Evolutionary conservation across 1,284 basidiomycete genomes (phyloP).

Genomic region (Xerocomus amazonicus): DNA sequence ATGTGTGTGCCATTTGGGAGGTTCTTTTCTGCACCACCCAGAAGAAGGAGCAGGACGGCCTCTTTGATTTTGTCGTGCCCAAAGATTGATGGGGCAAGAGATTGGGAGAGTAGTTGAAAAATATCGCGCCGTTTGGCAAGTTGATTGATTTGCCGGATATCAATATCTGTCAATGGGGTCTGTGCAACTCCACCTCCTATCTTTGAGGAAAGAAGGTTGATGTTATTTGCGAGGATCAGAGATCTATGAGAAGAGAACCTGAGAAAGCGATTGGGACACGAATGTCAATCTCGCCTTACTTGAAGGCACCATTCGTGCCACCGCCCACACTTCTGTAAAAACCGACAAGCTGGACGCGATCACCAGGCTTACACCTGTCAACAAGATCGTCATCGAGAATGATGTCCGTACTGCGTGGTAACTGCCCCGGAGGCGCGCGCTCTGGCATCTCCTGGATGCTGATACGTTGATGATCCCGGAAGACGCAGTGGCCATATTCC

Average conservation of each 20-base stretch:
- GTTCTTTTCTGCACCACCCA: conserved; percentile 98
- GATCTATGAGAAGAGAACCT: conserved; percentile 57
- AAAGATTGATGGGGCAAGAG: conserved; percentile 96
- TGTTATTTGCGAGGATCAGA: conserved; percentile 91
- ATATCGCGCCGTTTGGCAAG: conserved; percentile 84
- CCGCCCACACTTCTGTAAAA: conserved; percentile 94
- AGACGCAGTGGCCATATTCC: conserved; percentile 91
- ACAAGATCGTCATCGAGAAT: conserved; percentile 97
- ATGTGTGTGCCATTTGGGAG: conserved; percentile 97
- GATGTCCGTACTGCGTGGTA: conserved; percentile 94
- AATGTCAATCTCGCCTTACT: conserved; percentile 52
- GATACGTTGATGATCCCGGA: conserved; percentile 96
- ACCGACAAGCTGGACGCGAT: conserved; percentile 95
- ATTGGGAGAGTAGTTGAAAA: conserved; percentile 87
- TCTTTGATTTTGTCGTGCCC: conserved; percentile 97
- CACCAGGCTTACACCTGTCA: conserved; percentile 96
- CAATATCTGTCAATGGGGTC: conserved; percentile 87
- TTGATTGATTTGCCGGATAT: conserved; percentile 97
- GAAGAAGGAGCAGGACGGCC: conserved; percentile 87
- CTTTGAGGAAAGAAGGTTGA: conserved; percentile 96
- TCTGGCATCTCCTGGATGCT: conserved; percentile 99
- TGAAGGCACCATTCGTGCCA: conserved; percentile 85
- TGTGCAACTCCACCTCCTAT: conserved; percentile 95
- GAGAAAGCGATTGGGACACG: conserved; percentile 3
- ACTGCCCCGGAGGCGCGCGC: conserved; percentile 93